phyloP scores from a whole-genome alignment of 352 stramenopile species.

The Pythium scleroteichum region DNA sequence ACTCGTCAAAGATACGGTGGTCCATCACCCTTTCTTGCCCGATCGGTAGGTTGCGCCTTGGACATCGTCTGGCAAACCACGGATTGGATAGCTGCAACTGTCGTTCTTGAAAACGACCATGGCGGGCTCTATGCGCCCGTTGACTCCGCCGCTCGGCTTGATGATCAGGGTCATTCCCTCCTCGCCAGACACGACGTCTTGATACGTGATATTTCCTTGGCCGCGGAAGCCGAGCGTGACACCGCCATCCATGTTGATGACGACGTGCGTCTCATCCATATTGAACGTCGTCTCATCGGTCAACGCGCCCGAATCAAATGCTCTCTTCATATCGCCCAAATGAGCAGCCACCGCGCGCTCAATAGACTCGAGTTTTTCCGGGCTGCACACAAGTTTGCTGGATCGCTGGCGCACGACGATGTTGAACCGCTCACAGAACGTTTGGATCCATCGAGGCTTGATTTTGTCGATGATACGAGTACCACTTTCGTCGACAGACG shows the following conservation, averaged over 20 bases:
- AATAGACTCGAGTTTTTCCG: neutral
- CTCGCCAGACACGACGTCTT: neutral
- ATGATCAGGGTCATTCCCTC: conserved; percentile 8
- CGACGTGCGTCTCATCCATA: conserved; percentile 1
- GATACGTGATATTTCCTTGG: neutral
- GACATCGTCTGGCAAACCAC: conserved; percentile 6
- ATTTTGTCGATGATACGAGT: neutral
- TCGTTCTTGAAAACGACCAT: conserved; percentile 12
- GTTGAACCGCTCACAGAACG: conserved; percentile 3
- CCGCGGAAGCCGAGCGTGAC: neutral
- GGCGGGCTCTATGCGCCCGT: neutral
- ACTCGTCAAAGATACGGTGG: conserved; percentile 6
- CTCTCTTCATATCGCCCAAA: conserved; percentile 14
- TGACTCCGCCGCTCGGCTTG: conserved; percentile 1
- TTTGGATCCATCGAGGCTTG: neutral
- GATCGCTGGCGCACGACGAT: neutral
- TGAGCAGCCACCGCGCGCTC: neutral
- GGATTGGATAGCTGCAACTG: conserved; percentile 17
- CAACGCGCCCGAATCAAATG: conserved; percentile 21
- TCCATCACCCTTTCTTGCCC: conserved; percentile 5
- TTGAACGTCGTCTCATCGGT: conserved; percentile 31
- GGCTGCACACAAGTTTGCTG: neutral
- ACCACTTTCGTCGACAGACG: too few species aligned
- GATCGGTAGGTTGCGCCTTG: conserved; percentile 1
- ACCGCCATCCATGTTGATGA: conserved; percentile 7